phyloP scores from a whole-genome alignment of 208 protist genomes.

The Trypanosoma cruzi region DNA sequence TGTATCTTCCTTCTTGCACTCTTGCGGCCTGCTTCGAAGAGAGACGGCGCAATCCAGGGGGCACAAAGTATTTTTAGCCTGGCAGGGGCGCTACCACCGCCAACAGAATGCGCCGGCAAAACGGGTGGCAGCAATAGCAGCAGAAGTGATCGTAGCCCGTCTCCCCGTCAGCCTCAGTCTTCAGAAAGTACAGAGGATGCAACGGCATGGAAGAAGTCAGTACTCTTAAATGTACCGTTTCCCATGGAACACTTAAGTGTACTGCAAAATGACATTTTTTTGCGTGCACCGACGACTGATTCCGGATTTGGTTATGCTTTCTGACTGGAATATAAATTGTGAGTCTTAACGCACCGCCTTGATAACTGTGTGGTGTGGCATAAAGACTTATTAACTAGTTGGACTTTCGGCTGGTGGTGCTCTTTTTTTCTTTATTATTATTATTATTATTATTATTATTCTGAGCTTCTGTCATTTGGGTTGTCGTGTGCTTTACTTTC shows the following conservation, averaged over 20 bases:
- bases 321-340: background rate
- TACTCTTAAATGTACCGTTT: constrained; percentile 45
- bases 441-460: too few relatives aligned
- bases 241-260: constrained; percentile 34
- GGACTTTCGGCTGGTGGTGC: too few relatives aligned
- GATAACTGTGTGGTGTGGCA: too few relatives aligned
- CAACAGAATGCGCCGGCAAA: background rate
- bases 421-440: too few relatives aligned
- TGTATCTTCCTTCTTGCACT: constrained; percentile 46
- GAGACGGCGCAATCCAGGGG: background rate
- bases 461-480: too few relatives aligned
- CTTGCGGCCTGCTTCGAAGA: constrained; percentile 23
- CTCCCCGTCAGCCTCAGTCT: background rate
- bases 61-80: constrained; percentile 18
- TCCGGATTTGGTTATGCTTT: background rate
- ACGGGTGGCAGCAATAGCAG: constrained; percentile 4
- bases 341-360: background rate
- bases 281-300: constrained; percentile 22
- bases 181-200: constrained; percentile 21
- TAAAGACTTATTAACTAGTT: too few relatives aligned
- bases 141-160: background rate
- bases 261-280: constrained; percentile 47
- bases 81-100: background rate
- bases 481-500: too few relatives aligned
- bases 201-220: constrained; percentile 32